Percentiles rank a stretch among this genome's conserved stretches.
phyloP scores from a whole-genome alignment of 2,329 filamentous ascomycete species.

The Aspergillus sp. region DNA sequence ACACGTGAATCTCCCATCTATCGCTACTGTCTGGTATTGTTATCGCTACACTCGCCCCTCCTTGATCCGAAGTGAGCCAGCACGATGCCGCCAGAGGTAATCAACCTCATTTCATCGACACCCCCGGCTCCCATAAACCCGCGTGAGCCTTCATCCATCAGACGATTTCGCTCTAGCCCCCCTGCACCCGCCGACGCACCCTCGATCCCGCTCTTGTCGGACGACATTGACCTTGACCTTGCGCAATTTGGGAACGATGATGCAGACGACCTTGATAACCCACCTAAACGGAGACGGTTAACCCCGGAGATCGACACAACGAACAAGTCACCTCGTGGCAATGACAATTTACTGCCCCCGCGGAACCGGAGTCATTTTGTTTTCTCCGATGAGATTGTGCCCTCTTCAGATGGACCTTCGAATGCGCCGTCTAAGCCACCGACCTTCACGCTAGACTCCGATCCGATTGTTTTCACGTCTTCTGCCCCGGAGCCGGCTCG shows the following conservation, averaged over 20 bases:
- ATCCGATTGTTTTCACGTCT: constrained; percentile 46
- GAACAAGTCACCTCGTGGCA: not conserved
- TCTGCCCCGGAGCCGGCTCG: constrained; percentile 31
- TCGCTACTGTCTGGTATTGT: not conserved
- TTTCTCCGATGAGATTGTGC: constrained; percentile 32
- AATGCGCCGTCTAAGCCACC: constrained; percentile 8
- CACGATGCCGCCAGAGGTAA: constrained; percentile 42
- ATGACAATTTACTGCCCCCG: not conserved
- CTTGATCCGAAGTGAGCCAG: not conserved
- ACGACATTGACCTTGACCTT: constrained; percentile 28
- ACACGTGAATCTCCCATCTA: not conserved
- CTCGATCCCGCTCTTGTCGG: constrained; percentile 22
- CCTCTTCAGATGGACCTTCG: constrained; percentile 14
- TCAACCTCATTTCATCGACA: constrained; percentile 39
- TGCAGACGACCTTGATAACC: constrained; percentile 20
- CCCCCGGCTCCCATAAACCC: constrained; percentile 24
- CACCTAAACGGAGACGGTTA: constrained; percentile 32
- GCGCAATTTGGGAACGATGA: constrained; percentile 28
- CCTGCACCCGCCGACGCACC: constrained; percentile 1
- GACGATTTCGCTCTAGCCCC: constrained; percentile 13
- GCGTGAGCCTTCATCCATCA: constrained; percentile 16
- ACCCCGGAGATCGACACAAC: constrained; percentile 20
- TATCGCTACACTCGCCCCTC: not conserved
- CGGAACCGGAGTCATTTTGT: constrained; percentile 20
- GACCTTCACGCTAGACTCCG: constrained; percentile 29